These are phyloP conservation scores for Letharia lupina DNA, from an alignment of 495 filamentous ascomycete species.

Conservation along the genomic window DNA sequence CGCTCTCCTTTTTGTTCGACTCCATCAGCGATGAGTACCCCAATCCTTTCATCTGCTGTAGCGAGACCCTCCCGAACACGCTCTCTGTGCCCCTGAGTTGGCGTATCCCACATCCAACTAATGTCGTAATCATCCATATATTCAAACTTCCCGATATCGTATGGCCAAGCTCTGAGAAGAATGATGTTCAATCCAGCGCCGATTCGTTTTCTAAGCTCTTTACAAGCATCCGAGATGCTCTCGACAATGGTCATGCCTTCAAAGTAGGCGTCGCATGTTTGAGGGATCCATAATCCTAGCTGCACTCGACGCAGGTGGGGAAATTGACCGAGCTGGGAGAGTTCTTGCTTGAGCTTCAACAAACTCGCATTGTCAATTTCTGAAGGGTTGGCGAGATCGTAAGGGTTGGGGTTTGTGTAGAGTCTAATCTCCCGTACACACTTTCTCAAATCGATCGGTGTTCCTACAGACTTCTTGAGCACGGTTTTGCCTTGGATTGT, in stretches of 20 bases:
- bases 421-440: no score
- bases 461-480: no score
- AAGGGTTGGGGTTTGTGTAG: no score
- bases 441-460: no score
- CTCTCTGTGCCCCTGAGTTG: neutral
- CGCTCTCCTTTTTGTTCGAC: neutral
- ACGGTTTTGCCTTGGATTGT: no score
- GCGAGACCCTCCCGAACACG: neutral
- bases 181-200: neutral
- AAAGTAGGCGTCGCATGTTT: neutral
- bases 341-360: no score
- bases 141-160: neutral
- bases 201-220: neutral
- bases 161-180: neutral
- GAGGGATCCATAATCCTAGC: neutral
- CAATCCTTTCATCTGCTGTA: neutral
- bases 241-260: neutral
- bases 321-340: no score
- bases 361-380: no score
- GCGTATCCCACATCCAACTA: neutral
- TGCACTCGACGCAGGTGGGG: neutral
- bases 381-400: no score
- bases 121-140: neutral
- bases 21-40: neutral
- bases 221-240: neutral